Base-by-base conservation (phyloP, 192 early-diverging fungal genomes). In the Cladochytrium replicatum region DNA sequence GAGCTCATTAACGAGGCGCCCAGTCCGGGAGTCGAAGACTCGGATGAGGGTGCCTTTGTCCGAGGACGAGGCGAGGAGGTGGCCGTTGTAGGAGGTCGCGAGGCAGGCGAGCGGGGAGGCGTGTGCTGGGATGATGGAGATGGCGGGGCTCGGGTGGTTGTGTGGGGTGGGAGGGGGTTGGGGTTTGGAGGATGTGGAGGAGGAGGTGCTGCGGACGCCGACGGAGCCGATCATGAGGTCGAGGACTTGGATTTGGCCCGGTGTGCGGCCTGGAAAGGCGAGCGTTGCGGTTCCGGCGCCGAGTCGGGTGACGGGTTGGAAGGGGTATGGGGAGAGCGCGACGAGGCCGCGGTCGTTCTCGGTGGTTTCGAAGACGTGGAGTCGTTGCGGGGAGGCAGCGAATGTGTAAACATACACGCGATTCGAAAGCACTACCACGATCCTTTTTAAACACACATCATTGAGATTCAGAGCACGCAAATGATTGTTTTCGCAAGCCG, bases 31-130 rank as follows among this genome's bases (percentile, higher is more conserved):
- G 56, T 89, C 80, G 50, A 87, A 97, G 11, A 97, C 84, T 13
- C 93, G 71, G 32, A 97, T 82, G 11, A 97, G 69, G 2, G 93
- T 97, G 25, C 91, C 93, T 56, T 87, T 89, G 28, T 88, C 85
- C 37, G 82, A 86, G 19, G 91, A 83, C 30, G 84, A 84, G 27
- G 90, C 91, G 27, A 91, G 74, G 61, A 84, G 84, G 22, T 69
- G 63, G 29, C 90, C 92, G 38, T 85, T 76, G 11, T 63, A 54
- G 23, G 87, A 91, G 28, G 91, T 60, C 1, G 88, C 82, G 11
- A 97, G 63, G 37, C 77, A 83, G 50, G 85, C 82, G 23, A 94
- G 64, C 15, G 76, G 65, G 11, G 84, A 78, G 2, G 78, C 73
- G 51, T 96, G 93, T 0, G 90, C 91, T 0, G 86, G 68, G 32